phyloP scores from a whole-genome alignment of 192 early-diverging fungal genomes.

The Coemansia sp. region DNA sequence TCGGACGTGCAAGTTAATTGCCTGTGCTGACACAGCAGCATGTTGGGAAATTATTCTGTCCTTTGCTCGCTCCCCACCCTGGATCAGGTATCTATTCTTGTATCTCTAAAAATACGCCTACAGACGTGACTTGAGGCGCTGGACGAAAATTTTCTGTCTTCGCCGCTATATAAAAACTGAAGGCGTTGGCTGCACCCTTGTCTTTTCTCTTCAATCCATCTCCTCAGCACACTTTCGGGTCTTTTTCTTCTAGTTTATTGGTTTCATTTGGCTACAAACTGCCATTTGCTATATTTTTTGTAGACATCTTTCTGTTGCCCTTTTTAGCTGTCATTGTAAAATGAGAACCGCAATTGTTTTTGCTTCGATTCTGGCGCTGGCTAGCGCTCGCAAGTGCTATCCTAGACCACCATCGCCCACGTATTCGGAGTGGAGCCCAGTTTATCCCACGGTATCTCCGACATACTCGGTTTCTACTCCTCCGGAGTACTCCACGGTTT shows the following conservation, averaged over 20 bases:
- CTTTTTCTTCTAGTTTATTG: slow-evolving; percentile 2
- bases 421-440: too few relatives aligned
- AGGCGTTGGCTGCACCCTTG: background rate
- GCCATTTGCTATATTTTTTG: slow-evolving; percentile 11
- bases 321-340: slow-evolving; percentile 4
- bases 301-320: background rate
- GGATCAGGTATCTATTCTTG: background rate
- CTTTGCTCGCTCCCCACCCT: too few relatives aligned
- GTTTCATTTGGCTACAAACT: background rate
- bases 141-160: background rate
- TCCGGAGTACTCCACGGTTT: slow-evolving; percentile 4
- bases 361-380: slow-evolving; percentile 17
- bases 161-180: background rate
- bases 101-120: slow-evolving; percentile 7
- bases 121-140: too few relatives aligned
- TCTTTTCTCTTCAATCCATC: slow-evolving; percentile 5
- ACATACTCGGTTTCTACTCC: background rate
- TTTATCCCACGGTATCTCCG: slow-evolving; percentile 7
- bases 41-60: too few relatives aligned
- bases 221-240: slow-evolving; percentile 1
- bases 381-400: slow-evolving; percentile 35
- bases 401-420: slow-evolving; percentile 26
- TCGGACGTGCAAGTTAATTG: too few relatives aligned
- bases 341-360: slow-evolving; percentile 38
- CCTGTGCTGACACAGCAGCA: too few relatives aligned